A percentile compares a stretch with the other conserved stretches of the same genome.
Evolutionary conservation across 495 filamentous ascomycete genomes (phyloP).

Genomic region (Xylaria curta): DNA sequence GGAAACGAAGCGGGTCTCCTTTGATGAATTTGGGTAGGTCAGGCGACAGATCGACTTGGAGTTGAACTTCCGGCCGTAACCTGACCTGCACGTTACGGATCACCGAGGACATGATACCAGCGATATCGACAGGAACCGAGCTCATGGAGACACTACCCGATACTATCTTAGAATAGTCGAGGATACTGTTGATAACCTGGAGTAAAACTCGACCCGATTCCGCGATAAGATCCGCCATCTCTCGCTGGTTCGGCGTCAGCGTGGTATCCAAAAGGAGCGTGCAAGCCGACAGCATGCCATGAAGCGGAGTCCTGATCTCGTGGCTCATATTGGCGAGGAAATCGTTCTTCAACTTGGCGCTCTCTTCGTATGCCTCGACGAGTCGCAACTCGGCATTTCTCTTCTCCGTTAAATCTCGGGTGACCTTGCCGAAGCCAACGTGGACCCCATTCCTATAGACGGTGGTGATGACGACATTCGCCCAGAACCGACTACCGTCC

Average conservation of each 20-base stretch:
- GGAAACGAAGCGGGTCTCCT: slow-evolving; percentile 56
- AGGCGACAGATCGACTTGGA: slow-evolving; percentile 47
- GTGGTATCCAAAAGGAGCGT: slow-evolving; percentile 51
- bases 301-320: slow-evolving; percentile 61
- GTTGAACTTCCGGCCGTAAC: slow-evolving; percentile 40
- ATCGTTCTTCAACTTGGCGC: slow-evolving; percentile 67
- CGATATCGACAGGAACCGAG: slow-evolving; percentile 50
- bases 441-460: slow-evolving; percentile 63
- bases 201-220: slow-evolving; percentile 56
- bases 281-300: slow-evolving; percentile 58
- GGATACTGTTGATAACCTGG: slow-evolving; percentile 59
- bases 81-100: slow-evolving; percentile 53
- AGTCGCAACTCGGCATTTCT: slow-evolving; percentile 63
- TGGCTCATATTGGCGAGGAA: slow-evolving; percentile 70
- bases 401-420: slow-evolving; percentile 67
- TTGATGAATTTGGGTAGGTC: slow-evolving; percentile 49
- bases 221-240: slow-evolving; percentile 54
- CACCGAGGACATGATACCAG: slow-evolving; percentile 59
- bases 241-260: slow-evolving; percentile 48
- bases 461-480: slow-evolving; percentile 69
- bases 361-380: slow-evolving; percentile 69
- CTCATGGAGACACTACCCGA: slow-evolving; percentile 55
- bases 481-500: slow-evolving; percentile 69
- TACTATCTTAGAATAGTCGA: slow-evolving; percentile 58
- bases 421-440: slow-evolving; percentile 70